Conservation (phyloP, 139 green algal species). For the Deuterostichococcus epilithicus region DNA sequence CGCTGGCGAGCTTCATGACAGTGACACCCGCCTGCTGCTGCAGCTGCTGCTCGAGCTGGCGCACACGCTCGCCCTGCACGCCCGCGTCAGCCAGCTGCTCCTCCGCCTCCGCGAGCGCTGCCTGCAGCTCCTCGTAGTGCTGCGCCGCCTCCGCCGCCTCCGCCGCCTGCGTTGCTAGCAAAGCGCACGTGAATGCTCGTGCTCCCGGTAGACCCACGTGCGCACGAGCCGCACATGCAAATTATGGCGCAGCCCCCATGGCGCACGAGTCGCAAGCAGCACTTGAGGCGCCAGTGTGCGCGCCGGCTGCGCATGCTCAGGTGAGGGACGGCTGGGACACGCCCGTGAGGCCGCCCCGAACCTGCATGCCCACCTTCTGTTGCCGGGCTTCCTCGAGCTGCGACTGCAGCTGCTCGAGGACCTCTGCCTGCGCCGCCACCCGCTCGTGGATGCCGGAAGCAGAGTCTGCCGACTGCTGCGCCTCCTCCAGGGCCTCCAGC, state of each 20-base stretch:
- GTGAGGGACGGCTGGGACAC: too few relatives aligned
- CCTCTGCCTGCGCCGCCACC: background rate
- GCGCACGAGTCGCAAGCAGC: too few relatives aligned
- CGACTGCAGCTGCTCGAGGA: background rate
- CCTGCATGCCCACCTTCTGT: background rate
- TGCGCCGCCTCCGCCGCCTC: background rate
- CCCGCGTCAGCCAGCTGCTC: background rate
- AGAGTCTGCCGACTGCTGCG: background rate
- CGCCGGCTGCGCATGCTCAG: too few relatives aligned
- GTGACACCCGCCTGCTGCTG: background rate
- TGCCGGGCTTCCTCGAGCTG: background rate
- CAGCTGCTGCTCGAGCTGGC: background rate
- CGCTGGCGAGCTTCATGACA: too few relatives aligned
- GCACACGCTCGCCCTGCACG: background rate
- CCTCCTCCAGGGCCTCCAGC: background rate
- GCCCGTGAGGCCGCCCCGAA: too few relatives aligned
- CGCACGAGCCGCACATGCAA: too few relatives aligned
- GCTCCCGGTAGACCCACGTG: too few relatives aligned
- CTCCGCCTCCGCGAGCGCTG: background rate
- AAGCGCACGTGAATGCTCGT: too few relatives aligned
- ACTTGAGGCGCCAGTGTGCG: too few relatives aligned
- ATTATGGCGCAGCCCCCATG: too few relatives aligned
- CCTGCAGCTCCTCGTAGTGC: background rate
- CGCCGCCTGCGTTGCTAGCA: background rate
- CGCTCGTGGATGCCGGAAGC: background rate